Conservation (phyloP, 192 early-diverging fungal species). For the Chytriomyces sp. region DNA sequence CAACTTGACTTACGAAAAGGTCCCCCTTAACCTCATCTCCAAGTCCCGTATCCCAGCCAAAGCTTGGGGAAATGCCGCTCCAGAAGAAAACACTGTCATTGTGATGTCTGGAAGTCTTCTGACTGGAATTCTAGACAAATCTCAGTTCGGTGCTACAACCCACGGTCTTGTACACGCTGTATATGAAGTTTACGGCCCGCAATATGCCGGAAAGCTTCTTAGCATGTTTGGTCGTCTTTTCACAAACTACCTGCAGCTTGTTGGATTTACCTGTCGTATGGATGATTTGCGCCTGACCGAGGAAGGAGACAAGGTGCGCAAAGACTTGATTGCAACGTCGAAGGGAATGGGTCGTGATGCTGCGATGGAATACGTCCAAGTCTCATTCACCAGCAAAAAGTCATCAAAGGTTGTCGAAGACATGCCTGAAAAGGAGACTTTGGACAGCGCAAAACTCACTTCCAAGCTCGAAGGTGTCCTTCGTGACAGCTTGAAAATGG, state of each 20-base stretch:
- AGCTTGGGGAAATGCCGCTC: slow-evolving; percentile 80
- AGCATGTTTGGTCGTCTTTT: slow-evolving; percentile 91
- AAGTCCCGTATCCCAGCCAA: slow-evolving; percentile 85
- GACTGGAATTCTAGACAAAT: slow-evolving; percentile 94
- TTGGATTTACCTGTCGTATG: slow-evolving; percentile 97
- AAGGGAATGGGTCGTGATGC: slow-evolving; percentile 71
- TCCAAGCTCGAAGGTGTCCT: slow-evolving; percentile 79
- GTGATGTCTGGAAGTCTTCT: slow-evolving; percentile 88
- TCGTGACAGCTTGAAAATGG: slow-evolving; percentile 82
- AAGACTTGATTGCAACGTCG: slow-evolving; percentile 70
- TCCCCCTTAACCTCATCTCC: slow-evolving; percentile 85
- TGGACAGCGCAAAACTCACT: slow-evolving; percentile 30
- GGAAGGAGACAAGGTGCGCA: slow-evolving; percentile 79
- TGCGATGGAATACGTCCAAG: slow-evolving; percentile 74
- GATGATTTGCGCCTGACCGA: slow-evolving; percentile 91
- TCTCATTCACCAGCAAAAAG: slow-evolving; percentile 56
- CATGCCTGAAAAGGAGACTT: slow-evolving; percentile 42
- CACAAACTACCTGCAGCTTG: slow-evolving; percentile 83
- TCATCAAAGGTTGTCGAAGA: slow-evolving; percentile 44
- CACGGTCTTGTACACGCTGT: slow-evolving; percentile 94
- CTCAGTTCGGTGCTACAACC: slow-evolving; percentile 91
- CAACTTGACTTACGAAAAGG: slow-evolving; percentile 81
- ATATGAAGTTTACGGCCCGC: slow-evolving; percentile 92
- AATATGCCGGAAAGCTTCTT: slow-evolving; percentile 87
- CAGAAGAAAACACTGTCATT: slow-evolving; percentile 84